These are phyloP conservation scores for Caloboletus firmus DNA, from an alignment of 1,284 basidiomycete genomes.

Conservation along the genomic window DNA sequence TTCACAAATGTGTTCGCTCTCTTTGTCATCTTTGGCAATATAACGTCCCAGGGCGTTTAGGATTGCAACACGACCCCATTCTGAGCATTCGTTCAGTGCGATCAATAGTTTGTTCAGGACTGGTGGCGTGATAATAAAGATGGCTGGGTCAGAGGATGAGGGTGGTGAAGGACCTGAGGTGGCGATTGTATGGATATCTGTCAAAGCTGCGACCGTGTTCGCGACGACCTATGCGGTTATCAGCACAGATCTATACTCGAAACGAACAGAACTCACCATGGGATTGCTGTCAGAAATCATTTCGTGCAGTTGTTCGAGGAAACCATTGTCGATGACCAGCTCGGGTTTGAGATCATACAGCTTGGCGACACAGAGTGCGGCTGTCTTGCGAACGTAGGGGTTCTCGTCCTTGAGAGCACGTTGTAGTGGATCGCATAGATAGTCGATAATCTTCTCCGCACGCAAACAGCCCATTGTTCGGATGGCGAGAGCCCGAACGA, in stretches of 20 bases:
- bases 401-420: conserved; percentile 93
- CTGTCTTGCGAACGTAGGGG: conserved; percentile 97
- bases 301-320: conserved; percentile 84
- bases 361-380: conserved; percentile 94
- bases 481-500: conserved; percentile 94
- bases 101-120: conserved; percentile 90
- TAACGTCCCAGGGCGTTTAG: conserved; percentile 87
- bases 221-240: conserved; percentile 76
- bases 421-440: conserved; percentile 91
- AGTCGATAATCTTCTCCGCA: conserved; percentile 99
- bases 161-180: conserved; percentile 49
- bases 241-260: background rate
- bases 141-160: conserved; percentile 59
- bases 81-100: conserved; percentile 96
- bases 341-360: conserved; percentile 96
- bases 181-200: conserved; percentile 85
- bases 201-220: conserved; percentile 90
- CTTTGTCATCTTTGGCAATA: conserved; percentile 81
- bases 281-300: conserved; percentile 96
- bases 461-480: conserved; percentile 97
- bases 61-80: conserved; percentile 97
- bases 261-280: conserved; percentile 63
- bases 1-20: conserved; percentile 98
- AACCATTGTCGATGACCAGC: conserved; percentile 92
- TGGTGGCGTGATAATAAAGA: conserved; percentile 80